phyloP scores from a whole-genome alignment of 345 rosid species.

The Trapa incisa region DNA sequence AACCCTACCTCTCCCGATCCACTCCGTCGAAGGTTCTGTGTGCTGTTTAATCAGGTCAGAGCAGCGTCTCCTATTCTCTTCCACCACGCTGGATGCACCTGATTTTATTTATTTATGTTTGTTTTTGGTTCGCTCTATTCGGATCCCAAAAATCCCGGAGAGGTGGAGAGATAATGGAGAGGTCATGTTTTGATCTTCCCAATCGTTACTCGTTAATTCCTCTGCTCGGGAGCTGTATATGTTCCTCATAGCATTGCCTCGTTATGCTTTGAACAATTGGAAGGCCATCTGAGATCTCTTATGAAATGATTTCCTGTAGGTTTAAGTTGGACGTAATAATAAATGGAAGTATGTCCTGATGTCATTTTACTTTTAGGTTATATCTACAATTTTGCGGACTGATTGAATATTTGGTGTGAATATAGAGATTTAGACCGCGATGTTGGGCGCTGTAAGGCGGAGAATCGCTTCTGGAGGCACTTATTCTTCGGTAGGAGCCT shows the following conservation, averaged over 20 bases:
- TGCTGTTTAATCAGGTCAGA: background rate
- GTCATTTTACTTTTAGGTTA: background rate
- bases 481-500: conserved; percentile 1
- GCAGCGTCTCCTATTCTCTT: background rate
- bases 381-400: background rate
- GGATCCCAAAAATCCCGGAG: background rate
- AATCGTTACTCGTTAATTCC: background rate
- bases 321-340: background rate
- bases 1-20: background rate
- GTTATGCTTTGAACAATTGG: too few relatives aligned
- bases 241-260: too few relatives aligned
- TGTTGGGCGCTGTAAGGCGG: conserved; percentile 15
- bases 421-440: conserved; percentile 6
- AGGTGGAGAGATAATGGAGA: background rate
- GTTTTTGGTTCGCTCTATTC: background rate
- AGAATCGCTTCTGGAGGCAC: conserved; percentile 10
- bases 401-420: background rate
- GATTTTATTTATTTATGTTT: background rate
- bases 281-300: too few relatives aligned
- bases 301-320: background rate
- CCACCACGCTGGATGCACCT: background rate
- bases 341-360: background rate
- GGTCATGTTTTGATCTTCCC: background rate
- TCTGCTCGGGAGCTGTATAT: background rate
- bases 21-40: background rate